A percentile compares a stretch with the other conserved stretches of the same genome.
Evolutionary conservation across 2,329 filamentous ascomycete genomes (phyloP).

Genomic region (Fusarium fujikuroi): DNA sequence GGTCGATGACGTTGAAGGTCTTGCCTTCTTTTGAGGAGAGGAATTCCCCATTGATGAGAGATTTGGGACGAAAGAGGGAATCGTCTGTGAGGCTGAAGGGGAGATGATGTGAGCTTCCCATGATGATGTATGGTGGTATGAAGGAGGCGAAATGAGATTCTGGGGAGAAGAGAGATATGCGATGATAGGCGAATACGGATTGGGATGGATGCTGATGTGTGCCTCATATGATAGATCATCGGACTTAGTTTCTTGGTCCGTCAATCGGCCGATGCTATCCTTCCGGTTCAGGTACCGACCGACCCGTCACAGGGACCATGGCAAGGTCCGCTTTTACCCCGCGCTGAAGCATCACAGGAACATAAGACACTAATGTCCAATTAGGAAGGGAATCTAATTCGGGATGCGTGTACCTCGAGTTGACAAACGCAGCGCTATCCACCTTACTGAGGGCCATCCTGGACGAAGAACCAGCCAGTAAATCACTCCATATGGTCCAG

Average conservation of each 20-base stretch:
- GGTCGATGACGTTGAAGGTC: background rate
- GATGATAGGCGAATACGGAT: too few relatives aligned
- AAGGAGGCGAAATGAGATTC: rapidly evolving
- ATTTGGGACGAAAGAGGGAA: background rate
- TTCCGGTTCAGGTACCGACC: background rate
- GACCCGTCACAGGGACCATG: background rate
- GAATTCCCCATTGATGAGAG: slow-evolving; percentile 1
- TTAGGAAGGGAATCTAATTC: background rate
- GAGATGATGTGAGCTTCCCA: background rate
- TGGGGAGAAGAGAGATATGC: too few relatives aligned
- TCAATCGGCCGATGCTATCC: background rate
- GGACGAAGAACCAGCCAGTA: rapidly evolving
- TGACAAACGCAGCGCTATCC: too few relatives aligned
- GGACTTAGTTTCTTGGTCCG: background rate
- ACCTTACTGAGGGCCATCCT: too few relatives aligned
- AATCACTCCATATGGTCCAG: rapidly evolving
- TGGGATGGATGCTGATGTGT: too few relatives aligned
- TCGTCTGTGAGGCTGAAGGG: background rate
- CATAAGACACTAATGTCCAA: background rate
- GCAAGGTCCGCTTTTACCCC: slow-evolving; percentile 2
- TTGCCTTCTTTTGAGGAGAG: background rate
- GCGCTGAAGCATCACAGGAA: background rate
- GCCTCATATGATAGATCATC: background rate
- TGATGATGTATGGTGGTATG: background rate
- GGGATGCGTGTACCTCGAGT: too few relatives aligned